Base-by-base conservation (phyloP, 2,329 filamentous ascomycete genomes). In the Aspergillus uvarum region DNA sequence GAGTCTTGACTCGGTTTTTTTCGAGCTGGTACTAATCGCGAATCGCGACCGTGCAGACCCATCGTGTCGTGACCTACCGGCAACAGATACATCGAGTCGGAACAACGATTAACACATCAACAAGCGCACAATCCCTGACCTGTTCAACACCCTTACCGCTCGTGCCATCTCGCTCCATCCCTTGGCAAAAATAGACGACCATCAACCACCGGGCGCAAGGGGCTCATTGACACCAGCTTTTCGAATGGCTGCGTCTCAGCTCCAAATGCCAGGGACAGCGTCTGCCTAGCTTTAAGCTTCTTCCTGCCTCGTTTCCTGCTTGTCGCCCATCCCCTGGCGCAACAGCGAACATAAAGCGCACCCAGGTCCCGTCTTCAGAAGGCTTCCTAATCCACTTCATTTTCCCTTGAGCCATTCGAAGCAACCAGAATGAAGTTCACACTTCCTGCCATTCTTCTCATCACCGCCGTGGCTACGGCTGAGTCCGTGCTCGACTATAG, bases 401-500 rank as follows among this genome's bases (percentile, higher is more conserved):
- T 35, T 44, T 7, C 5, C 38, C 19, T 5, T 5, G 6, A 50
- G 6, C 12, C 21, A 42, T 26, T 5, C 14, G 19, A 22, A n/a
- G 5, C 22, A 4, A 5, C 12, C 22, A 54, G 14, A 32, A 55
- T 55, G 53, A 55, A 48, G n/a, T 38, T 55, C n/a, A 21, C 47
- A 35, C 53, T 55, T 3, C 26, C 53, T 24, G n/a, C 53, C 19
- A 5, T 55, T 22, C 53, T 55, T 16, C 47, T 55, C 26, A 26
- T 55, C 42, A 44, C 53, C 11, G n/a, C 53, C 19, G 42, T 47
- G 22, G 53, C 35, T 5, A 5, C 26, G 7, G 42, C 53, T 16
- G 42, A 55, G 14, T 10, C 29, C 12, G 51, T 52, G 32, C 53
- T 55, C 26, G 53, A 55, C 53, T 55, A 55, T n/a, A 55, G 53